Conservation (phyloP, 495 filamentous ascomycete genomes). For the Bacidia gigantensis region DNA sequence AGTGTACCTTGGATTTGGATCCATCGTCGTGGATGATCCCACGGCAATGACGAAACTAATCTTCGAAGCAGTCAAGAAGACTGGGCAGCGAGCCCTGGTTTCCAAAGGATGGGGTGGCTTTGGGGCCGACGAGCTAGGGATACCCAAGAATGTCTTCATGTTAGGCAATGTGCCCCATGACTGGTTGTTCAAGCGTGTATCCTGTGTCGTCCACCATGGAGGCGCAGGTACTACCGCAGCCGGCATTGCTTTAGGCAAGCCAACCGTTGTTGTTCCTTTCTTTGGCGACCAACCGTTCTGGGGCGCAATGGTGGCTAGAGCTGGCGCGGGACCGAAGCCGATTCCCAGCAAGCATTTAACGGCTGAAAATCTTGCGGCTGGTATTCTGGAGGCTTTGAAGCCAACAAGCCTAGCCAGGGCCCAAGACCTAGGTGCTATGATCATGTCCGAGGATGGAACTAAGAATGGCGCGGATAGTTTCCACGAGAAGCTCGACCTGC, state of each 20-base stretch:
- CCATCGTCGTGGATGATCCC: conserved; percentile 67
- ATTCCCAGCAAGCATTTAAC: conserved; percentile 59
- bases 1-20: conserved; percentile 72
- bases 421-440: conserved; percentile 41
- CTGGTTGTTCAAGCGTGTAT: conserved; percentile 66
- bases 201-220: conserved; percentile 68
- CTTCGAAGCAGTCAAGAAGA: conserved; percentile 49
- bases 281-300: conserved; percentile 81
- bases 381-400: conserved; percentile 44
- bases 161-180: conserved; percentile 70
- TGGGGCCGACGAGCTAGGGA: conserved; percentile 43
- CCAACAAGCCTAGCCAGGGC: conserved; percentile 44
- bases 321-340: conserved; percentile 58
- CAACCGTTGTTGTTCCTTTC: conserved; percentile 69
- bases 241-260: conserved; percentile 52
- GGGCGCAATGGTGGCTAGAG: conserved; percentile 59
- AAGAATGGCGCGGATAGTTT: conserved; percentile 53
- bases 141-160: conserved; percentile 59
- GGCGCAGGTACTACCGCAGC: conserved; percentile 72
- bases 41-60: conserved; percentile 50
- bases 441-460: conserved; percentile 50
- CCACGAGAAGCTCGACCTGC: conserved; percentile 49
- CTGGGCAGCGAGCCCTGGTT: conserved; percentile 59
- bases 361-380: conserved; percentile 44
- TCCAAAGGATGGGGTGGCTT: conserved; percentile 73